Conservation (phyloP, 2,329 filamentous ascomycete genomes). For the Aspergillus caelatus region DNA sequence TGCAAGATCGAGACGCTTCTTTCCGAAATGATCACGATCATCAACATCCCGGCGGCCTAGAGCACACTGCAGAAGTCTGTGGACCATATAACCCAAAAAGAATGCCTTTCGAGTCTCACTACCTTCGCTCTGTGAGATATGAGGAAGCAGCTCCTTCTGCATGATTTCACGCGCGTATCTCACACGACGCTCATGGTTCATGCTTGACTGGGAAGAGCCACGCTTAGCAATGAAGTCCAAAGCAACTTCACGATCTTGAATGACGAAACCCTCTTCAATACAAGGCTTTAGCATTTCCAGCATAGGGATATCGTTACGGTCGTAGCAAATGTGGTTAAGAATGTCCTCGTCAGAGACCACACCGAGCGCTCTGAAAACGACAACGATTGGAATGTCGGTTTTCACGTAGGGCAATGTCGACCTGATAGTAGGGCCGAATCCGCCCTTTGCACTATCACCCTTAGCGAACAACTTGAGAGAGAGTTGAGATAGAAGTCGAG, state of each 20-base stretch:
- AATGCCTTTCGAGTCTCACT: slow-evolving; percentile 96
- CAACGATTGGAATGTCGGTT: slow-evolving; percentile 86
- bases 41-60: slow-evolving; percentile 91
- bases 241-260: slow-evolving; percentile 92
- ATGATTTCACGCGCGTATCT: slow-evolving; percentile 91
- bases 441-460: slow-evolving; percentile 75
- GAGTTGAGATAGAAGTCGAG: slow-evolving; percentile 88
- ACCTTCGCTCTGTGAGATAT: slow-evolving; percentile 93
- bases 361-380: slow-evolving; percentile 93
- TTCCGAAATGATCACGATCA: slow-evolving; percentile 97
- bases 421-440: slow-evolving; percentile 84
- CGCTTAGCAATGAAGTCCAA: slow-evolving; percentile 95
- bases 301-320: slow-evolving; percentile 94
- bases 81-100: slow-evolving; percentile 98
- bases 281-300: slow-evolving; percentile 96
- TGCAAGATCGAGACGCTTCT: slow-evolving; percentile 95
- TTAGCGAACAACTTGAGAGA: slow-evolving; percentile 88
- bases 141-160: slow-evolving; percentile 93
- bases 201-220: slow-evolving; percentile 70
- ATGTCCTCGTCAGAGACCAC: slow-evolving; percentile 98
- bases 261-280: slow-evolving; percentile 94
- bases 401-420: slow-evolving; percentile 93
- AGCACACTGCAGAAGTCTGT: slow-evolving; percentile 90
- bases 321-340: slow-evolving; percentile 95
- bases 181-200: slow-evolving; percentile 83